Conservation (phyloP, 768 basidiomycete species). For the Suillus hirtellus region DNA sequence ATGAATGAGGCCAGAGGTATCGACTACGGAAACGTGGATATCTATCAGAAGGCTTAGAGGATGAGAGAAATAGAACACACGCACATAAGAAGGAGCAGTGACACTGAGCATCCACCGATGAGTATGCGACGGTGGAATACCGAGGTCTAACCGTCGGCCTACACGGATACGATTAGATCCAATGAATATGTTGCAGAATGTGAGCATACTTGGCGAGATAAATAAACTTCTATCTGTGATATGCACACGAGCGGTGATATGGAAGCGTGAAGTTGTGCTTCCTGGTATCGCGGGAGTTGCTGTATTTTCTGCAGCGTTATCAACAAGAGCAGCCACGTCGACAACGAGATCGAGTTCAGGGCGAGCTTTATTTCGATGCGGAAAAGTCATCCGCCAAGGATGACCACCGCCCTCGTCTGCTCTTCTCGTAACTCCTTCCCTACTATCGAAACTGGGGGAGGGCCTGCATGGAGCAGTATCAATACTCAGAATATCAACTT, state of each 20-base stretch:
- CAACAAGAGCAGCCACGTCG: conserved; percentile 19
- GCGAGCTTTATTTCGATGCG: conserved; percentile 44
- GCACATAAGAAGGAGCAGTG: conserved; percentile 48
- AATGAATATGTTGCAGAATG: not conserved
- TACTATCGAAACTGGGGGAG: not conserved
- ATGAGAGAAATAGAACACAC: conserved; percentile 19
- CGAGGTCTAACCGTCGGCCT: conserved; percentile 35
- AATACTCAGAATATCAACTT: conserved; percentile 34
- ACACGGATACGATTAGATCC: not conserved
- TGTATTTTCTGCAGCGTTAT: conserved; percentile 13
- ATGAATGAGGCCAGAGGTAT: conserved; percentile 34
- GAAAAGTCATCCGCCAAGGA: conserved; percentile 40
- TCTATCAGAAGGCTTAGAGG: conserved; percentile 2
- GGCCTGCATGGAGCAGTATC: conserved; percentile 8
- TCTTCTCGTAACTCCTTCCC: not conserved
- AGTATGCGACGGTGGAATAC: conserved; percentile 29
- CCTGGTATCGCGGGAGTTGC: conserved; percentile 14
- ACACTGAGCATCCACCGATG: conserved; percentile 51
- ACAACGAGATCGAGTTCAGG: conserved; percentile 33
- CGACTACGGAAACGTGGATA: conserved; percentile 18
- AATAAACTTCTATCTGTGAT: conserved; percentile 47
- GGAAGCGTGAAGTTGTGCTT: conserved; percentile 41
- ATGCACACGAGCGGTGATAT: conserved; percentile 43
- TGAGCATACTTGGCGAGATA: conserved; percentile 38
- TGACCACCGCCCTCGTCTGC: not conserved